Conservation (phyloP, 306 rosid species). For the Dryas drummondii region DNA sequence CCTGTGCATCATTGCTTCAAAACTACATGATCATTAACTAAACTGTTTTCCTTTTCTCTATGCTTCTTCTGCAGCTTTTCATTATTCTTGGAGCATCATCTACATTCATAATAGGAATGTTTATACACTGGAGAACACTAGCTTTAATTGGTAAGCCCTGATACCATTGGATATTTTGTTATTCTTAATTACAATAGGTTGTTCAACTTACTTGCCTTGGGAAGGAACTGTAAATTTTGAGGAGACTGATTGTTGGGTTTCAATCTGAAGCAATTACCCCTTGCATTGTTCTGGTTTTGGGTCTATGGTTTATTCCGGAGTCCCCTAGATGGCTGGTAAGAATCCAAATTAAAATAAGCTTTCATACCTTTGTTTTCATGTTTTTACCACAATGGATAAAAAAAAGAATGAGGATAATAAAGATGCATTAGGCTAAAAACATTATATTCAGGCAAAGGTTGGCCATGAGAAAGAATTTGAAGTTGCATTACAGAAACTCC, state of each 20-base stretch:
- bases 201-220: not conserved
- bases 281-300: slow-evolving; percentile 49
- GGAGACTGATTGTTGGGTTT: slow-evolving; percentile 16
- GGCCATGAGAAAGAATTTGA: slow-evolving; percentile 42
- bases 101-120: slow-evolving; percentile 58
- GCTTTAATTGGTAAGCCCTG: slow-evolving; percentile 36
- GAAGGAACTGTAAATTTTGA: not conserved
- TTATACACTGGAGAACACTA: slow-evolving; percentile 41
- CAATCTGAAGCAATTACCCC: slow-evolving; percentile 63
- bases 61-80: slow-evolving; percentile 37
- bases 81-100: slow-evolving; percentile 45
- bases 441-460: slow-evolving; percentile 40
- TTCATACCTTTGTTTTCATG: not conserved
- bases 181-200: not conserved
- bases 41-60: not conserved
- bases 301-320: slow-evolving; percentile 42
- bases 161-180: not conserved
- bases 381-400: not conserved
- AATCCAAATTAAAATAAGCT: slow-evolving; percentile 12
- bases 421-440: not conserved
- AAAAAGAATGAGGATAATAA: not conserved
- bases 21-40: not conserved
- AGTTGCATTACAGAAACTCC: slow-evolving; percentile 34
- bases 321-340: slow-evolving; percentile 58
- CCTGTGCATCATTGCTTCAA: not conserved